Conservation (phyloP, 768 basidiomycete species). For the Boletus sp. region DNA sequence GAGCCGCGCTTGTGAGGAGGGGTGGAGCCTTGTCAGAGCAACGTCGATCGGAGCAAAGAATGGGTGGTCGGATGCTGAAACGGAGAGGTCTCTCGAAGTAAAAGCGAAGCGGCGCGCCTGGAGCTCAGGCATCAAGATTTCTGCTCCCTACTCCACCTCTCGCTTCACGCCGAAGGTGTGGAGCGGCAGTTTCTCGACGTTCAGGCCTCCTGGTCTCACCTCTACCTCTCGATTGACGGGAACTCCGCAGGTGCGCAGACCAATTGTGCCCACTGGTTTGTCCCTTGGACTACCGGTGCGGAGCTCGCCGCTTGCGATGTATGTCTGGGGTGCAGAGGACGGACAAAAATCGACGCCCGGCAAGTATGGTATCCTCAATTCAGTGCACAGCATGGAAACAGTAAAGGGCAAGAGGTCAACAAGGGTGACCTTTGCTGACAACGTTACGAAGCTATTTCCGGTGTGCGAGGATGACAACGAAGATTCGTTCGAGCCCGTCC, state of each 20-base stretch:
- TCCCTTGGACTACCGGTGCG: constrained; percentile 49
- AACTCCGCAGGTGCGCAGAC: constrained; percentile 7
- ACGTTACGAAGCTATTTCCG: constrained; percentile 25
- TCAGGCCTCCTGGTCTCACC: constrained; percentile 22
- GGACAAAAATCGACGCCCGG: constrained; percentile 20
- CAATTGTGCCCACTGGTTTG: constrained; percentile 34
- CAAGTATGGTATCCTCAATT: constrained; percentile 19
- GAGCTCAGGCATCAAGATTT: constrained; percentile 50
- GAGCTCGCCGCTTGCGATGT: constrained; percentile 48
- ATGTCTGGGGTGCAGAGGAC: constrained; percentile 40
- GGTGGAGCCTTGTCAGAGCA: constrained; percentile 39
- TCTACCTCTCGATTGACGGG: neutral
- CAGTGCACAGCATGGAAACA: constrained; percentile 12
- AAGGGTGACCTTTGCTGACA: constrained; percentile 18
- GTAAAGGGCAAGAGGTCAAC: constrained; percentile 13
- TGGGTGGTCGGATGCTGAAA: constrained; percentile 27
- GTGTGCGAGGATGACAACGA: constrained; percentile 32
- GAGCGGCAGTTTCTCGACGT: constrained; percentile 7
- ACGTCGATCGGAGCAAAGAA: constrained; percentile 18
- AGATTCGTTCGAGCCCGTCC: constrained; percentile 30
- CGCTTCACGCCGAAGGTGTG: constrained; percentile 12
- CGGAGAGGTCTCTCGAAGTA: constrained; percentile 46
- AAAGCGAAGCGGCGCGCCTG: constrained; percentile 64
- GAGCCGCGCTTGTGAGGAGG: constrained; percentile 38
- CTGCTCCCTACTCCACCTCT: constrained; percentile 22